Base-by-base conservation (phyloP, 768 basidiomycete genomes). In the Clitopilus hobsonii region DNA sequence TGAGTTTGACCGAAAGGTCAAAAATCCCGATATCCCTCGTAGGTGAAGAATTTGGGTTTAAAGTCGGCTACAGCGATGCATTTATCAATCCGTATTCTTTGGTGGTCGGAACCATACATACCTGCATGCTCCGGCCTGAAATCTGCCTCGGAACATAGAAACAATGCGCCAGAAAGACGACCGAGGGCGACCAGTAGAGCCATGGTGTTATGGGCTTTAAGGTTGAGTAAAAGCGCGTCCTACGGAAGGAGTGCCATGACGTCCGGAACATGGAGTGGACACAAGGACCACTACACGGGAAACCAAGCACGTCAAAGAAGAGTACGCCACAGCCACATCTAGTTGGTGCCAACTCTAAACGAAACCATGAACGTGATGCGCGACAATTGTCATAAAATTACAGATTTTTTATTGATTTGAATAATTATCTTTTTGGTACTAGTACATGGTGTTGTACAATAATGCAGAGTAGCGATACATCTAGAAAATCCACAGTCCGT, bases 101-200 rank as follows among this genome's bases (percentile, higher is more conserved):
- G n/a, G n/a, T n/a, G n/a, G n/a, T n/a, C n/a, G n/a, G n/a, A n/a
- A n/a, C n/a, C n/a, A n/a, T 26, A 4, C 73, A 54, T 58, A 87
- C 88, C 84, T 88, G 86, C 88, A 90, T 90, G 61, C 87, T 89
- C 48, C 80, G 71, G 4, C 87, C 88, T 7, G 71, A 74, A 11
- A 89, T 74, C 2, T 73, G 69, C 56, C 83, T 81, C 22, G 87
- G 45, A 26, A 80, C 73, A 61, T 74, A 83, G 60, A 77, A 74
- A 55, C 82, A 76, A 51, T 80, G 69, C 0, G 74, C 71, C 25
- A 84, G 68, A 45, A 77, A 76, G 6, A 83, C 49, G 0, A 69
- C 74, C 23, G 78, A 67, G 7, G 87, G 87, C 6, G 81, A 66
- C 86, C 86, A 88, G 63, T 82, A 82, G 13, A 86, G 54, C 41